Conservation (phyloP, 75 land plant species). For the Chamaecyparis obtusa region DNA sequence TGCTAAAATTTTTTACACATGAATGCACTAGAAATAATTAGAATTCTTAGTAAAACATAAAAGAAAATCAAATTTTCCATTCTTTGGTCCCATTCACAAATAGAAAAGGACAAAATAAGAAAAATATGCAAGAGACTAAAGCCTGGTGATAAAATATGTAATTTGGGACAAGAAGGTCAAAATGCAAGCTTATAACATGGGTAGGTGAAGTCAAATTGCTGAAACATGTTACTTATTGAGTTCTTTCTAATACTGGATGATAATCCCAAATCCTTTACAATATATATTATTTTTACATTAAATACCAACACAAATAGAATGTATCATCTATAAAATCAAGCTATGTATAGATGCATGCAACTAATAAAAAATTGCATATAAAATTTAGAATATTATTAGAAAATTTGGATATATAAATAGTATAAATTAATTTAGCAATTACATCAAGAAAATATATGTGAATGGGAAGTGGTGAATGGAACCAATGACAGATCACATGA, state of each 20-base stretch:
- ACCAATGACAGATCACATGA: too few relatives aligned
- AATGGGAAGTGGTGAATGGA: too few relatives aligned
- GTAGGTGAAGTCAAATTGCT: not conserved
- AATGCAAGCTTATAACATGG: not conserved
- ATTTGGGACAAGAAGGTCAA: not conserved
- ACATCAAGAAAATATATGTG: too few relatives aligned
- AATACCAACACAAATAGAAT: too few relatives aligned
- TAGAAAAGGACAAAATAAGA: not conserved
- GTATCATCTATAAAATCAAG: too few relatives aligned
- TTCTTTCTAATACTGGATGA: not conserved
- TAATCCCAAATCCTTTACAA: too few relatives aligned
- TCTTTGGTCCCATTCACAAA: not conserved
- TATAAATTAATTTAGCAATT: too few relatives aligned
- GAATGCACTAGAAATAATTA: not conserved
- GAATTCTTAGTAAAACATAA: not conserved
- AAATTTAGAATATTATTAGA: too few relatives aligned
- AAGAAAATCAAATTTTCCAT: not conserved
- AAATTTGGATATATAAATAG: too few relatives aligned
- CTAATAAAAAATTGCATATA: too few relatives aligned
- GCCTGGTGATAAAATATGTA: not conserved
- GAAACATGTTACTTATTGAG: not conserved
- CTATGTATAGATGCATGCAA: too few relatives aligned
- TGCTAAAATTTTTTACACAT: not conserved
- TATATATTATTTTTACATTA: too few relatives aligned
- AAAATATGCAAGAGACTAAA: not conserved